phyloP scores from a whole-genome alignment of 768 basidiomycete genomes.

The Pulveroboletus sp. region DNA sequence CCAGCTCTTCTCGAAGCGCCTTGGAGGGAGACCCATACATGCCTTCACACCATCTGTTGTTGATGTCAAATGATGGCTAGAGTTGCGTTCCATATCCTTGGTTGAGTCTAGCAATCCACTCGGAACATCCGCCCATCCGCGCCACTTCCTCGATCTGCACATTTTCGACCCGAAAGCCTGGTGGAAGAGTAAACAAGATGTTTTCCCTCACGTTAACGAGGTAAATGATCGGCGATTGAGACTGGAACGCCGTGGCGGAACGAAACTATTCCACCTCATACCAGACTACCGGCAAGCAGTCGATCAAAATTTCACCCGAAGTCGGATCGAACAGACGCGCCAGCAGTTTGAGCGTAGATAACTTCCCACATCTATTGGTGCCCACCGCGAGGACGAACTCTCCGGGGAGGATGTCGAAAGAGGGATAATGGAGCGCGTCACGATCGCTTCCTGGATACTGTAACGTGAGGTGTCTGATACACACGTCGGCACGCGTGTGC shows the following conservation, averaged over 20 bases:
- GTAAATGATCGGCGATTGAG: slow-evolving; percentile 47
- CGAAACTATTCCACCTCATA: slow-evolving; percentile 42
- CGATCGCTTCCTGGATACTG: slow-evolving; percentile 20
- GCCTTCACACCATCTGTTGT: slow-evolving; percentile 21
- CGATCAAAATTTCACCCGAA: slow-evolving; percentile 42
- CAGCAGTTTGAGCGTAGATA: slow-evolving; percentile 44
- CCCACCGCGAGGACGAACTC: slow-evolving; percentile 32
- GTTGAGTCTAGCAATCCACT: slow-evolving; percentile 33
- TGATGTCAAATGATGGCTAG: slow-evolving; percentile 17
- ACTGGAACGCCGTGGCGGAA: slow-evolving; percentile 42
- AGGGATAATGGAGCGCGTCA: slow-evolving; percentile 23
- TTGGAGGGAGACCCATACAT: slow-evolving; percentile 18
- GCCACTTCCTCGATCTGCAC: slow-evolving; percentile 31
- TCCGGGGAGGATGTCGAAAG: slow-evolving; percentile 29
- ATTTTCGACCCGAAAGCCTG: slow-evolving; percentile 7
- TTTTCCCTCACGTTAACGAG: slow-evolving; percentile 46
- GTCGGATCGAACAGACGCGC: slow-evolving; percentile 46
- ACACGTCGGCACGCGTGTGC: neutral
- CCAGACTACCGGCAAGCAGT: slow-evolving; percentile 36
- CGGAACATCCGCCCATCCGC: slow-evolving; percentile 26
- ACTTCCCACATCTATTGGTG: slow-evolving; percentile 28
- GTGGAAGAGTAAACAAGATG: slow-evolving; percentile 32
- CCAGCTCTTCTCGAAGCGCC: slow-evolving; percentile 19
- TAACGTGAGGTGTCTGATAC: slow-evolving; percentile 17
- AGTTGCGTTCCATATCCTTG: slow-evolving; percentile 33